Percentiles rank a stretch among this genome's conserved stretches.
phyloP scores from a whole-genome alignment of 2,329 filamentous ascomycete genomes.

The Paracamarosporium sp. region DNA sequence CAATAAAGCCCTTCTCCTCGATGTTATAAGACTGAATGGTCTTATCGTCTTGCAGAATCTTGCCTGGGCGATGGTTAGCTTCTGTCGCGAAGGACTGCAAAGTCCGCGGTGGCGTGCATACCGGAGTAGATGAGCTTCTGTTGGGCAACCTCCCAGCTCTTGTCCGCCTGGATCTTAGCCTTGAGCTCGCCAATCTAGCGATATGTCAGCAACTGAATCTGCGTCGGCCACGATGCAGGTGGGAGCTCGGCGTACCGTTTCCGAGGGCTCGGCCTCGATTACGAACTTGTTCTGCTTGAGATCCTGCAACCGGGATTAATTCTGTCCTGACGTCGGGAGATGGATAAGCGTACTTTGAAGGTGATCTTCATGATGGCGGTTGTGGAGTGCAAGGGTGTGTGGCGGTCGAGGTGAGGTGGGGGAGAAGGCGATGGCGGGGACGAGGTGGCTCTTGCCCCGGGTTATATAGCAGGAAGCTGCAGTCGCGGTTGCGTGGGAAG shows the following conservation, averaged over 20 bases:
- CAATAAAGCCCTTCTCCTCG: conserved; percentile 98
- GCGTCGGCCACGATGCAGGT: conserved; percentile 20
- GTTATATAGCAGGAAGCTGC: conserved; percentile 8
- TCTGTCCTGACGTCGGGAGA: not conserved
- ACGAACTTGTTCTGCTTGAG: conserved; percentile 98
- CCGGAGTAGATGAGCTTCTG: conserved; percentile 99
- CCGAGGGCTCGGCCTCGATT: conserved; percentile 91
- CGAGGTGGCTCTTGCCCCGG: conserved; percentile 5
- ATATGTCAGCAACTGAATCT: conserved; percentile 20
- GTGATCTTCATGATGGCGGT: conserved; percentile 68
- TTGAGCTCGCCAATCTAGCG: conserved; percentile 85
- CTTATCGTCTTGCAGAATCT: conserved; percentile 97
- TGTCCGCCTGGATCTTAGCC: conserved; percentile 88
- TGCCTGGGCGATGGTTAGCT: conserved; percentile 66
- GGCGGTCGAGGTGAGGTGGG: conserved; percentile 24
- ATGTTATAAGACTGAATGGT: conserved; percentile 97
- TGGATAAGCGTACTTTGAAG: conserved; percentile 64
- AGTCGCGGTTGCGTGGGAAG: not conserved
- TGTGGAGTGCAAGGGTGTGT: conserved; percentile 11
- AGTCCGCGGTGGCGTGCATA: conserved; percentile 53
- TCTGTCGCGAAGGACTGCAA: conserved; percentile 20
- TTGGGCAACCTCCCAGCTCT: conserved; percentile 88
- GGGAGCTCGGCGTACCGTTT: conserved; percentile 69
- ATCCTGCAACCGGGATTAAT: conserved; percentile 67
- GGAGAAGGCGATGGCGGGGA: conserved; percentile 33